Evolutionary conservation across 2,329 filamentous ascomycete genomes (phyloP), one percentile per base, ranked within the genome.

Genomic region (Cercospora nicotianae): DNA sequence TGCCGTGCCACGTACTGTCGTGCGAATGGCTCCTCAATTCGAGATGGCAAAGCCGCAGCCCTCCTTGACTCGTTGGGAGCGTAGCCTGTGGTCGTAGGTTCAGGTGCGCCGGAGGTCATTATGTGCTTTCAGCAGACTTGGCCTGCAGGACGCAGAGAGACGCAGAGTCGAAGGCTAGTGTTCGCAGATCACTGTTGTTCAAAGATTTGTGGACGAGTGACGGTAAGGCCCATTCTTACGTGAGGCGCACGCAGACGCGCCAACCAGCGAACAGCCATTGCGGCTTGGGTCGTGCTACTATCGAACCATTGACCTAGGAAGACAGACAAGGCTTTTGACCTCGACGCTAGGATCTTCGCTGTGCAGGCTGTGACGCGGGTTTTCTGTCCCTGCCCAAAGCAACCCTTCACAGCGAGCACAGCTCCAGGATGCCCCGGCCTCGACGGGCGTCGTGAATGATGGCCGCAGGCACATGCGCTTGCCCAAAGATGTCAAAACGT

Each of bases 41-140:
- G 69, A 45, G 69, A 66, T 60, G 71, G 71, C 69, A 72, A 64
- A 62, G 71, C 71, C 18, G 71, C 71, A 48, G 71, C 71, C 45
- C 71, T 67, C 69, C 71, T 60, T 63, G 71, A 72, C 69, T 72
- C 71, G 67, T 72, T 72, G 30, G 71, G 71, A 69, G 71, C 71
- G 61, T 72, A 72, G 55, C 71, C 71, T 60, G 71, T 72, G 33
- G 69, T 72, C 33, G 71, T 72, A 66, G 69, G 64, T 66, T 72
- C 71, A 63, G 71, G 68, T 60, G 71, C 67, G 61, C 71, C 71
- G 66, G 70, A 72, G 66, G 67, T 72, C 69, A 72, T 72, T 67
- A 70, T 70, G 71, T 69, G 70, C 67, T 65, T 67, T 60, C 69
- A 65, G 70, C 70, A 70, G 68, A 67, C 65, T 70, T 61, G 67